These are phyloP conservation scores for Blyttiomyces sp. DNA, from an alignment of 371 early-diverging fungal species.

Conservation along the genomic window DNA sequence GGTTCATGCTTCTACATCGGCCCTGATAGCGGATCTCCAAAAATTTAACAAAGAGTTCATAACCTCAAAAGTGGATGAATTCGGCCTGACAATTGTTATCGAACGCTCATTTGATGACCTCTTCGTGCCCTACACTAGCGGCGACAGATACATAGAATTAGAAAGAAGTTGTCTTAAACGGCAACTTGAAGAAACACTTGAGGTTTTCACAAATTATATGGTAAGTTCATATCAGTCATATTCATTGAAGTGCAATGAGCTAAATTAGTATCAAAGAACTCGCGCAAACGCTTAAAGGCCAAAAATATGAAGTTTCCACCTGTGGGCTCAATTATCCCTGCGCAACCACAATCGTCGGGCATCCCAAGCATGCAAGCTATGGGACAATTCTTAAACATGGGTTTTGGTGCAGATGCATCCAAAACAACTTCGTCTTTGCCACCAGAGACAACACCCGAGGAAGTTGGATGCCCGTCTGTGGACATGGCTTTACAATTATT, in stretches of 20 bases:
- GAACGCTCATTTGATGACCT: conserved; percentile 91
- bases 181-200: conserved; percentile 50
- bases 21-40: conserved; percentile 72
- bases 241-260: too few relatives aligned
- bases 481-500: conserved; percentile 64
- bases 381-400: not conserved
- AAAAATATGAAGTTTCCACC: not conserved
- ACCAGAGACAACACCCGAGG: conserved; percentile 41
- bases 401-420: not conserved
- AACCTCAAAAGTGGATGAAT: conserved; percentile 15
- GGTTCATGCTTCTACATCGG: conserved; percentile 71
- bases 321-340: not conserved
- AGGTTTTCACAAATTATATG: conserved; percentile 27
- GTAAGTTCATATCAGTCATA: too few relatives aligned
- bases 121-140: conserved; percentile 91
- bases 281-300: not conserved
- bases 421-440: conserved; percentile 4
- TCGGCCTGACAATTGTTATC: conserved; percentile 34
- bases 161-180: conserved; percentile 65
- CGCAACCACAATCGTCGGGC: not conserved
- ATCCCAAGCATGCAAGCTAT: conserved; percentile 2
- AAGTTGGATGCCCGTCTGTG: conserved; percentile 58
- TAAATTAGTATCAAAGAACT: not conserved
- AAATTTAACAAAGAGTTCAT: conserved; percentile 51
- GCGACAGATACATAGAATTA: conserved; percentile 74